These are phyloP conservation scores for Silene uniflora DNA, from an alignment of 148 eudicot genomes.

Conservation along the genomic window DNA sequence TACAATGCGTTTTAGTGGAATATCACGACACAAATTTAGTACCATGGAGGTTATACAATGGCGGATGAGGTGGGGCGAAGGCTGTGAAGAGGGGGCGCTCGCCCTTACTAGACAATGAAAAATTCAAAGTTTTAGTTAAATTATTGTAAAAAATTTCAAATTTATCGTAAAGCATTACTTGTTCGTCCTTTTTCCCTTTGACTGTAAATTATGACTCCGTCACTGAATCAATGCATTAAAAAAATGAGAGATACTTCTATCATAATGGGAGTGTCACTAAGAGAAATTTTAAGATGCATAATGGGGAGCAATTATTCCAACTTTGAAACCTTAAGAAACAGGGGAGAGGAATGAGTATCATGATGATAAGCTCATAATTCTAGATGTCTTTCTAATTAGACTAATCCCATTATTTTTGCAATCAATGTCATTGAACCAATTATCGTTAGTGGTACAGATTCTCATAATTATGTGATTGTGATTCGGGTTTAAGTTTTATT, in stretches of 20 bases:
- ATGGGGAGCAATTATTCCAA: constrained; percentile 25
- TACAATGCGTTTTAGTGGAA: too few relatives aligned
- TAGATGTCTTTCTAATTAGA: constrained; percentile 16
- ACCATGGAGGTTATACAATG: neutral
- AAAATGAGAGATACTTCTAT: constrained; percentile 2
- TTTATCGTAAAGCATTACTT: too few relatives aligned
- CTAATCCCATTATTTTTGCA: constrained; percentile 4
- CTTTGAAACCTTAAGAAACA: constrained; percentile 18
- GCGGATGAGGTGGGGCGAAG: too few relatives aligned
- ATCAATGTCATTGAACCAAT: constrained; percentile 14
- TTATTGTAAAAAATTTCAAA: too few relatives aligned
- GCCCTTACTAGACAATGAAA: too few relatives aligned
- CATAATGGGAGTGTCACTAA: constrained; percentile 17
- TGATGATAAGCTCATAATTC: constrained; percentile 13
- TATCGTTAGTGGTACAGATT: constrained; percentile 17
- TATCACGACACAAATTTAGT: neutral
- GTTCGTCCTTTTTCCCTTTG: too few relatives aligned
- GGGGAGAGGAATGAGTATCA: constrained; percentile 2
- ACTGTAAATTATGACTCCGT: too few relatives aligned
- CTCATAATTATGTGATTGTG: constrained; percentile 18
- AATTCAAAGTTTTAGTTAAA: too few relatives aligned
- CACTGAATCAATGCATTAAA: neutral
- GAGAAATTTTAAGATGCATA: constrained; percentile 15
- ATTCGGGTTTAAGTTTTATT: neutral
- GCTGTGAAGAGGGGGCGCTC: too few relatives aligned